Base-by-base conservation (phyloP, 768 basidiomycete species). In the Cubamyces lactineus region DNA sequence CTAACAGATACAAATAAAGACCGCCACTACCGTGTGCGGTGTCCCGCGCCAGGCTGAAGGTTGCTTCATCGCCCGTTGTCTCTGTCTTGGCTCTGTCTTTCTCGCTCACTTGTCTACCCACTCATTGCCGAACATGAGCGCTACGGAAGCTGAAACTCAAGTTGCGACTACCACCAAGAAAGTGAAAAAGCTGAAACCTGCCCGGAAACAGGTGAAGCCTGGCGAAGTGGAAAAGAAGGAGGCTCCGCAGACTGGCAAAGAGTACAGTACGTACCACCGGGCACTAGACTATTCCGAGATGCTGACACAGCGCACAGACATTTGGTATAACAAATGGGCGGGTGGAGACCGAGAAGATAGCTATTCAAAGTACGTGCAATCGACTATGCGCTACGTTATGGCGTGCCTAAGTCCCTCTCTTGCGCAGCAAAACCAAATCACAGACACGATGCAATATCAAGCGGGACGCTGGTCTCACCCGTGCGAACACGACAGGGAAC, bases 281-380 rank as follows among this genome's bases (percentile, higher is more conserved):
- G 15, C 23, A 48, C 24, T 54, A 47, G 39, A 23, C 13, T 21
- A 52, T 64, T 19, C 55, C 21, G 39, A 59, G 28, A 30, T 52
- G 67, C 55, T 38, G 65, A 66, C 66, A 53, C 12, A 57, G 38
- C 19, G 7, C 34, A 13, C 45, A 91, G 92, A 99, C 76, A 91
- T 96, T 53, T 99, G 97, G 96, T 98, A 96, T 74, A 95, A 98
- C 76, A 96, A 97, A 78, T 98, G 96, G 96, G 97, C 97, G n/a
- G 97, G 97, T 56, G 97, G 96, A 58, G 97, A 99, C 73, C 86
- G 94, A 30, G 97, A 98, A 74, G 96, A 99, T 73, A 90, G 86
- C 60, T 94, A 98, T 73, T 96, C 95, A 39, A 96, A 94, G 95
- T 94, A 66, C 60, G 89, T 80, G 15, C 38, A 8, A 53, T 26